Base-by-base conservation (phyloP, 768 basidiomycete genomes). In the Suillus brevipes region DNA sequence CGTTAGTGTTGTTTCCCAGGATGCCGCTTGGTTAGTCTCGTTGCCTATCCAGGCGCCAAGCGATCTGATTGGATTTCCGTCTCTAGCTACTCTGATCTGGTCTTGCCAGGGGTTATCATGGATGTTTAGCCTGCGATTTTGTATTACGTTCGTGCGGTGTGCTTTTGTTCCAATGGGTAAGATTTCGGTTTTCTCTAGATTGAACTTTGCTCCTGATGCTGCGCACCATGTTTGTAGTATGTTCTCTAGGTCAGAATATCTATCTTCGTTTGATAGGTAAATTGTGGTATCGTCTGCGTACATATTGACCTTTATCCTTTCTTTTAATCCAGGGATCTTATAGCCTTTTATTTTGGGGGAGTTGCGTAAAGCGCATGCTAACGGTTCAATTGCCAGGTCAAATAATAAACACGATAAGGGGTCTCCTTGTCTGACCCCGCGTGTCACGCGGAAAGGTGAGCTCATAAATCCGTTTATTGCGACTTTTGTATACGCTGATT, bases 161-260 rank as follows among this genome's bases (percentile, higher is more conserved):
- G 12, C 6, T 3, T 25, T 50, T 0, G 49, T 14, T 2, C 34
- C 40, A 0, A 34, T 61, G 2, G 71, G 74, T 2, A 73, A 52
- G 1, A 75, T 66, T 20, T 75, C 65, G 0, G 72, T 75, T 25
- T 75, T 75, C 6, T 25, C 42, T 0, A 70, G 7, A 43, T 75
- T 75, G 4, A 75, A 73, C 40, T 72, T 75, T 0, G 69, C 71
- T 0, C 68, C 65, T 0, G 72, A 70, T 0, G 66, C 69, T 0
- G 0, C 0, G 31, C 69, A 72, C 72, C 72, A 72, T 0, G 25
- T 38, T n/a, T 64, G 10, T 1, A 72, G 60, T 0, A 70, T 68
- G 0, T 53, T 18, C 18, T 59, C 38, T 2, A 70, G 62, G 42
- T 66, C 69, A 0, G 4, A 38, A 14, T 65, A 65, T 5, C 42